Evolutionary conservation across 345 rosid species (phyloP).

Genomic region (Aurinia saxatilis): DNA sequence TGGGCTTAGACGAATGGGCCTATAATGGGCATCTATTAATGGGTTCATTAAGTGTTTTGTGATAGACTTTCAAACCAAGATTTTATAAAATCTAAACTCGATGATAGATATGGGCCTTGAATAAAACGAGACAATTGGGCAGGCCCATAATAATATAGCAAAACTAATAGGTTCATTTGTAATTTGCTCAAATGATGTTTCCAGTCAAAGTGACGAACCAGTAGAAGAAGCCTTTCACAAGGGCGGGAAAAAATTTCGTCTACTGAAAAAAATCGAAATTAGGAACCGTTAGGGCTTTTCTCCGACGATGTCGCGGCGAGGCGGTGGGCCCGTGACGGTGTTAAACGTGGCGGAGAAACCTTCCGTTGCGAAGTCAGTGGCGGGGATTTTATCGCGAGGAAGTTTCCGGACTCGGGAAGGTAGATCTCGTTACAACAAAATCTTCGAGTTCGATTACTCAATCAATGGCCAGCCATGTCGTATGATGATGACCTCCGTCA

Average conservation of each 20-base stretch:
- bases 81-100: too few species aligned
- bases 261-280: background rate
- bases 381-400: conserved; percentile 61
- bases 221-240: background rate
- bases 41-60: too few species aligned
- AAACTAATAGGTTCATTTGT: background rate
- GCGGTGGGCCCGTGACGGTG: conserved; percentile 50
- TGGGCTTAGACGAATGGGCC: too few species aligned
- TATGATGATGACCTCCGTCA: conserved; percentile 93
- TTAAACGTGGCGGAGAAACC: conserved; percentile 98
- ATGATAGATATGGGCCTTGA: too few species aligned
- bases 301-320: conserved; percentile 42
- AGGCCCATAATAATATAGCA: background rate
- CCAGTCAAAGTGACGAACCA: background rate
- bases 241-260: conserved; percentile 35
- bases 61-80: too few species aligned
- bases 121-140: too few species aligned
- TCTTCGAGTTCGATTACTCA: conserved; percentile 82
- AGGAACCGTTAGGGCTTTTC: conserved; percentile 9
- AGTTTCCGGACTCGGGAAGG: conserved; percentile 74
- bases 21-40: too few species aligned
- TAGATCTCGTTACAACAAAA: conserved; percentile 85
- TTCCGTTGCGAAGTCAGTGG: conserved; percentile 94
- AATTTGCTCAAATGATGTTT: background rate
- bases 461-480: conserved; percentile 76